Evolutionary conservation across 1,284 basidiomycete genomes (phyloP).

Genomic region (Ceratobasidium sp.): DNA sequence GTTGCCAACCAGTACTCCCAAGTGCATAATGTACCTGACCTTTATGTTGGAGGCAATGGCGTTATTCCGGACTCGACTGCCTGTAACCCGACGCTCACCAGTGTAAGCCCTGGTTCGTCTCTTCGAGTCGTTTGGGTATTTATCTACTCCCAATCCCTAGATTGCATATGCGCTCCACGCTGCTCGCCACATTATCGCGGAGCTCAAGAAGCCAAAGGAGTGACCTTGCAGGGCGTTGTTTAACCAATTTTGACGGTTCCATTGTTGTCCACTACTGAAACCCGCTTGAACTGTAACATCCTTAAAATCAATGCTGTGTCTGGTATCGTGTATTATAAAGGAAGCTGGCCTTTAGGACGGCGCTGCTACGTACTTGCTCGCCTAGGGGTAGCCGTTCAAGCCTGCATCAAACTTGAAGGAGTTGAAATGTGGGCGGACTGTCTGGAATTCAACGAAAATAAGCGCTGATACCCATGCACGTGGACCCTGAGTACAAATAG

Average conservation of each 20-base stretch:
- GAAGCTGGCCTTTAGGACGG: too few species aligned
- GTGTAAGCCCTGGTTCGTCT: constrained; percentile 7
- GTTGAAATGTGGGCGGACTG: too few species aligned
- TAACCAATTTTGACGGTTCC: too few species aligned
- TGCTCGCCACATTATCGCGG: constrained; percentile 35
- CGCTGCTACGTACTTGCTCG: too few species aligned
- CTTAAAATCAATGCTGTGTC: too few species aligned
- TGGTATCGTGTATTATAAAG: too few species aligned
- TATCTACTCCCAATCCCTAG: background rate
- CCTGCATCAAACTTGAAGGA: too few species aligned
- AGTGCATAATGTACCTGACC: background rate
- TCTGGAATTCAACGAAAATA: too few species aligned
- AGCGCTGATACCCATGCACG: background rate
- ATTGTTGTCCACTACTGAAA: too few species aligned
- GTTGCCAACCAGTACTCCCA: constrained; percentile 34
- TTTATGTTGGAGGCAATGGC: constrained; percentile 34
- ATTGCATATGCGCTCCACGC: constrained; percentile 15
- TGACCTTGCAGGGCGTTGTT: background rate
- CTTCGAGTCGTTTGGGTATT: background rate
- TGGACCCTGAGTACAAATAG: background rate
- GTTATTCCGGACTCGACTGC: constrained; percentile 34
- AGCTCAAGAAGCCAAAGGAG: constrained; percentile 9
- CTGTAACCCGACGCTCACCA: constrained; percentile 38
- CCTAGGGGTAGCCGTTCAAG: too few species aligned
- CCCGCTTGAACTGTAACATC: too few species aligned